Percentiles rank a stretch among this genome's conserved stretches.
Evolutionary conservation across 805 yeast genomes (phyloP).

Genomic region (Kodamaea laetipori): DNA sequence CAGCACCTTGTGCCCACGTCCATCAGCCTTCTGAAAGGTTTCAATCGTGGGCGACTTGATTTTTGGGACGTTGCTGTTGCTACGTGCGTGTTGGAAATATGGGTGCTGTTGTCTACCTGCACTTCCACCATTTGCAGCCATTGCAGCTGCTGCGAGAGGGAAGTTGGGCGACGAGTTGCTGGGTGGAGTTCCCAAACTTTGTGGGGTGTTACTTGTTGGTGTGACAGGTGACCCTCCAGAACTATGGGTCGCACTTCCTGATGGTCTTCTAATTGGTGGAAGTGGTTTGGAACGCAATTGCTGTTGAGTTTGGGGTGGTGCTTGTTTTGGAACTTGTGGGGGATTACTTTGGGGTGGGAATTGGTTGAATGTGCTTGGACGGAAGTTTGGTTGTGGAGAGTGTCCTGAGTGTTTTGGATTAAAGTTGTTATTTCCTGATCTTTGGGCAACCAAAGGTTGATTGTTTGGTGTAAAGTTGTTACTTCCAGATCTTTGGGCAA

Average conservation of each 20-base stretch:
- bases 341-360: not conserved
- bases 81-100: constrained; percentile 10
- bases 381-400: not conserved
- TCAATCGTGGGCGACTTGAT: constrained; percentile 3
- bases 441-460: too few relatives aligned
- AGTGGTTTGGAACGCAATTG: constrained; percentile 4
- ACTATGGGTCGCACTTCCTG: not conserved
- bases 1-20: constrained; percentile 5
- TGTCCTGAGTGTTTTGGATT: not conserved
- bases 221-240: not conserved
- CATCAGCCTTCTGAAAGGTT: not conserved
- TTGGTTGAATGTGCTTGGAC: not conserved
- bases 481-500: not conserved
- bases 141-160: constrained; percentile 11
- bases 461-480: not conserved
- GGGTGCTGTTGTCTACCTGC: constrained; percentile 7
- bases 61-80: constrained; percentile 3
- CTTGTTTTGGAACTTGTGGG: not conserved
- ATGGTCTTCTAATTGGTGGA: constrained; percentile 3
- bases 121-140: constrained; percentile 6
- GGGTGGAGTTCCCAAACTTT: constrained; percentile 1
- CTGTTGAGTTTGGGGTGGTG: not conserved
- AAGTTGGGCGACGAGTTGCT: constrained; percentile 4
- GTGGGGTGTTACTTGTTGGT: not conserved
- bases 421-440: not conserved